Evolutionary conservation across 139 green algal genomes (phyloP).

Genomic region (Micromonas pusilla): DNA sequence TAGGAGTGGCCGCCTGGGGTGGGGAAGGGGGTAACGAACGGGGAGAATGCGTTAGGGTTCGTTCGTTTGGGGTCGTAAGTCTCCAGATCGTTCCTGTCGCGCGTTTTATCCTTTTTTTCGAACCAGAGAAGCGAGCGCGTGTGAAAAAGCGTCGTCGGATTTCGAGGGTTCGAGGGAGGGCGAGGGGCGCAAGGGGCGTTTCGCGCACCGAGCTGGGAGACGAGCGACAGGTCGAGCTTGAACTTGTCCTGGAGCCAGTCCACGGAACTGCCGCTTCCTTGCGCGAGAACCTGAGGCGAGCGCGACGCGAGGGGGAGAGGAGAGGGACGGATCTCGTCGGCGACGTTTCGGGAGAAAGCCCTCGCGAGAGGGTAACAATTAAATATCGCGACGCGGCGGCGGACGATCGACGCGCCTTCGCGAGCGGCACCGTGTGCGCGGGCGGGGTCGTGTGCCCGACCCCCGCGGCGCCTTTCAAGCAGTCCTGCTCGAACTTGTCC

Average conservation of each 20-base stretch:
- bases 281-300: conserved; percentile 18
- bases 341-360: too few species aligned
- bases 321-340: too few species aligned
- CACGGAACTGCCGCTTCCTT: conserved; percentile 30
- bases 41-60: too few species aligned
- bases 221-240: conserved; percentile 31
- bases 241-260: conserved; percentile 38
- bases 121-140: too few species aligned
- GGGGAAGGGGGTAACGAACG: too few species aligned
- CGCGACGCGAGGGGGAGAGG: background rate
- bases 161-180: too few species aligned
- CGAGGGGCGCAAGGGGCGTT: too few species aligned
- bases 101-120: too few species aligned
- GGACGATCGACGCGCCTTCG: conserved; percentile 13
- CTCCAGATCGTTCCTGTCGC: too few species aligned
- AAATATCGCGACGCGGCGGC: background rate
- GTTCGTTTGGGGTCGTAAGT: too few species aligned
- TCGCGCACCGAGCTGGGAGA: conserved; percentile 29
- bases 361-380: too few species aligned
- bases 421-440: conserved; percentile 32
- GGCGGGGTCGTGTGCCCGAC: conserved; percentile 24
- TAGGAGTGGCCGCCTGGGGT: conserved; percentile 31
- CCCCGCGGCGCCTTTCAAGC: conserved; percentile 26
- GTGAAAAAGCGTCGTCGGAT: too few species aligned
- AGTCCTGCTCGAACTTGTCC: conserved; percentile 36